These are phyloP conservation scores for Coelastrella sp. DNA, from an alignment of 139 green algal species.

Conservation along the genomic window DNA sequence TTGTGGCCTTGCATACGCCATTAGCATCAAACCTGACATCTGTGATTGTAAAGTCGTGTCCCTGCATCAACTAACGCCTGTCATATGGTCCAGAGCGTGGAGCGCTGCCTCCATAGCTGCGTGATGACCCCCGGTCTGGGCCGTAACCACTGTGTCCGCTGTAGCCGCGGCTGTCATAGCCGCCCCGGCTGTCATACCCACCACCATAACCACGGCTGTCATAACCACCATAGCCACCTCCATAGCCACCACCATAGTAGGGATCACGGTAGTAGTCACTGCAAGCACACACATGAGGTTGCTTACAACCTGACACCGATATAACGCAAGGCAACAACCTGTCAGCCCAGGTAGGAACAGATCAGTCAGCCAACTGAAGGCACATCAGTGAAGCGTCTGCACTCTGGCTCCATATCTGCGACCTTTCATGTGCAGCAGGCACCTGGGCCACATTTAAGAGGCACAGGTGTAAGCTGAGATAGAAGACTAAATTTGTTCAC, in stretches of 20 bases:
- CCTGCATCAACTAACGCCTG: background rate
- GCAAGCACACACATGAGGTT: background rate
- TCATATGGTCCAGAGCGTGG: conserved; percentile 28
- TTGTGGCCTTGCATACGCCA: too few species aligned
- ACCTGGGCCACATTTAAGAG: too few species aligned
- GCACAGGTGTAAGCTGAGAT: too few species aligned
- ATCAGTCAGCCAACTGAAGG: too few species aligned
- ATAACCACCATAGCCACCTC: background rate
- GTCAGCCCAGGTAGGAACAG: too few species aligned
- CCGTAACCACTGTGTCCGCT: conserved; percentile 21
- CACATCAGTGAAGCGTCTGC: too few species aligned
- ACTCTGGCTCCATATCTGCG: too few species aligned
- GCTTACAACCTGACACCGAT: too few species aligned
- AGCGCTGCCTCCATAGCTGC: background rate
- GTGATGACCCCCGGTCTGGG: conserved; percentile 1
- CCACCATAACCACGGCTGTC: background rate
- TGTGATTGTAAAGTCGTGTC: background rate
- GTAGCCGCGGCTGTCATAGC: background rate
- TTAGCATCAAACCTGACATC: too few species aligned
- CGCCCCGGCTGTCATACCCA: conserved; percentile 15
- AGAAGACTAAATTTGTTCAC: too few species aligned
- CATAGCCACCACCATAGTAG: conserved; percentile 19
- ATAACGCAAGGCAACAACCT: too few species aligned
- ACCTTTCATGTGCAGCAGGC: too few species aligned
- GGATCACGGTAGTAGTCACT: conserved; percentile 26